Percentiles rank a stretch among this genome's conserved stretches.
phyloP scores from a whole-genome alignment of 2,329 filamentous ascomycete species.

The Trichoderma lentiforme region DNA sequence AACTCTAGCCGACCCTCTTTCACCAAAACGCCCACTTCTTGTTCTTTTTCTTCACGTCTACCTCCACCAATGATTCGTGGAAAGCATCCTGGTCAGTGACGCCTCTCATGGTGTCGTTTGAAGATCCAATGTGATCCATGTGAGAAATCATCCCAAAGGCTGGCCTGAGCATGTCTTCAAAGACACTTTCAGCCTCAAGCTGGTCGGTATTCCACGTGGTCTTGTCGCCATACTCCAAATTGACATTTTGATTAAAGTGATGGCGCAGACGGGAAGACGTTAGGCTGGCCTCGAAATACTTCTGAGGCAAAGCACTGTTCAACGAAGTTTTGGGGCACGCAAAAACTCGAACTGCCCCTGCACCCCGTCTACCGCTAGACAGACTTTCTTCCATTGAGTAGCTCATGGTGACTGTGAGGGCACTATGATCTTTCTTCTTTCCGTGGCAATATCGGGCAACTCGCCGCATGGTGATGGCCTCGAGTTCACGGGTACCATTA shows the following conservation, averaged over 20 bases:
- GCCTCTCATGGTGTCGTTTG: slow-evolving; percentile 28
- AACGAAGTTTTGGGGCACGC: not conserved
- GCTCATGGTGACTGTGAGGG: not conserved
- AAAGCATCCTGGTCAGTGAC: slow-evolving; percentile 10
- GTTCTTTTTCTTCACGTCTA: not conserved
- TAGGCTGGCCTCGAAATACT: slow-evolving; percentile 32
- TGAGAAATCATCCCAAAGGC: slow-evolving; percentile 30
- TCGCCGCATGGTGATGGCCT: slow-evolving; percentile 8
- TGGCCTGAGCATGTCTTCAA: slow-evolving; percentile 29
- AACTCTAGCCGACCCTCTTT: not conserved
- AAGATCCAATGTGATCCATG: slow-evolving; percentile 32
- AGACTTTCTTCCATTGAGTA: not conserved
- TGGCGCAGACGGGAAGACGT: slow-evolving; percentile 24
- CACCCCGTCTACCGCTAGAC: not conserved
- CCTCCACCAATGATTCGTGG: slow-evolving; percentile 15
- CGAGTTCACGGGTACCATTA: not conserved
- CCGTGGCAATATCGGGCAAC: slow-evolving; percentile 6
- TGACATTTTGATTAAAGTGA: slow-evolving; percentile 26
- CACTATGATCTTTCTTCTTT: not conserved
- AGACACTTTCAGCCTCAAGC: slow-evolving; percentile 23
- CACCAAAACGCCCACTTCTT: slow-evolving; percentile 11
- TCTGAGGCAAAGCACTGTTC: not conserved
- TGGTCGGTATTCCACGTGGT: slow-evolving; percentile 26
- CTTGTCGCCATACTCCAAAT: slow-evolving; percentile 28
- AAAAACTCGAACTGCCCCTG: not conserved